These are phyloP conservation scores for Xerocomus spinulosus DNA, from an alignment of 768 basidiomycete genomes.

Conservation along the genomic window DNA sequence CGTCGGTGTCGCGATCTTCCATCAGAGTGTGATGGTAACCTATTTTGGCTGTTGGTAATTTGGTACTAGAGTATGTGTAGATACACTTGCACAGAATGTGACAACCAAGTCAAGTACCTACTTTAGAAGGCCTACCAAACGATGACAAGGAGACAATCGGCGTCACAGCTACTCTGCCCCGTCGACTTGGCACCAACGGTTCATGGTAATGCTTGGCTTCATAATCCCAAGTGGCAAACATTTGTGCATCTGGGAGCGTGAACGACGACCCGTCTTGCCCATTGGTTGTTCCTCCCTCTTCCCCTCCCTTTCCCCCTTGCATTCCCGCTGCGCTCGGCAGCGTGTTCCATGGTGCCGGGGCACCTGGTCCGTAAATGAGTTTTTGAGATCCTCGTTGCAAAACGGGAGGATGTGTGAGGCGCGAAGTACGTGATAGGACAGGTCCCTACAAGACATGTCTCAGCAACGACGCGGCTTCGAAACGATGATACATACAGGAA, in stretches of 20 bases:
- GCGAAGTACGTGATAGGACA: conserved; percentile 55
- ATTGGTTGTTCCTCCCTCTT: conserved; percentile 15
- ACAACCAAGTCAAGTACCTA: conserved; percentile 11
- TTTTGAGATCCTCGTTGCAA: conserved; percentile 45
- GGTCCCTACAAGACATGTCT: conserved; percentile 42
- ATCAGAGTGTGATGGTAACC: too few species aligned
- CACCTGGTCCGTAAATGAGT: conserved; percentile 38
- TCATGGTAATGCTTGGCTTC: conserved; percentile 42
- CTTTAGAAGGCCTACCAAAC: conserved; percentile 21
- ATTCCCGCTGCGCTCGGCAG: conserved; percentile 15
- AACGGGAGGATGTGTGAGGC: conserved; percentile 61
- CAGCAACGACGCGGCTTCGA: neutral
- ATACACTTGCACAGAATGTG: neutral
- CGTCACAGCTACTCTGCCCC: conserved; percentile 19
- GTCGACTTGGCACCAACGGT: conserved; percentile 28
- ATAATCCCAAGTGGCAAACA: conserved; percentile 49
- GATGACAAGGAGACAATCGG: conserved; percentile 20
- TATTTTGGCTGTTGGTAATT: too few species aligned
- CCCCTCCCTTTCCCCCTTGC: conserved; percentile 22
- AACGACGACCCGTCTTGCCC: conserved; percentile 29
- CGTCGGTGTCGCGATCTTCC: conserved; percentile 16
- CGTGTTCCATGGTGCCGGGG: conserved; percentile 45
- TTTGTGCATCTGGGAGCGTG: conserved; percentile 42
- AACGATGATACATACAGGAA: conserved; percentile 49
- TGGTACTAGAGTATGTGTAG: too few species aligned